phyloP scores from a whole-genome alignment of 164 flowering plant species.

The Cinnamomum micranthum region DNA sequence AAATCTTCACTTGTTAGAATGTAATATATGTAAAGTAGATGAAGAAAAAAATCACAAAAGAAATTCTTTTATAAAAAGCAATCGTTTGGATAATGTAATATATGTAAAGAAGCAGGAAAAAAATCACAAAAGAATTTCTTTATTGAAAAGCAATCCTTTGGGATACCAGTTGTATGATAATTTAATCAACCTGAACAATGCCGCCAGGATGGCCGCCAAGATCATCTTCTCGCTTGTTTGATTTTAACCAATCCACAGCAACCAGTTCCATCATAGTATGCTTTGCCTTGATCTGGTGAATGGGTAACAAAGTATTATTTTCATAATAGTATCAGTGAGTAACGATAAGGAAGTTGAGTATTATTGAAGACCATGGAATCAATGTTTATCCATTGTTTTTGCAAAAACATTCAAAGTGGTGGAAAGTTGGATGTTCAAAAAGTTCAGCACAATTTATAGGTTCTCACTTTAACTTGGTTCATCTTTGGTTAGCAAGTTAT shows the following conservation, averaged over 20 bases:
- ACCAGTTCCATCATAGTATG: constrained; percentile 77
- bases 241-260: constrained; percentile 82
- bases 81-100: neutral
- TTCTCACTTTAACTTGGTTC: too few relatives aligned
- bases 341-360: neutral
- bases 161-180: too few relatives aligned
- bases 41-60: neutral
- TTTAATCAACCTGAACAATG: constrained; percentile 66
- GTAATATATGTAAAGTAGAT: neutral
- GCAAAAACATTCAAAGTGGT: too few relatives aligned
- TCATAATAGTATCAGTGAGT: neutral
- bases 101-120: neutral
- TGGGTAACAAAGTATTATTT: neutral
- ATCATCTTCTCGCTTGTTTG: constrained; percentile 78
- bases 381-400: too few relatives aligned
- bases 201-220: constrained; percentile 69
- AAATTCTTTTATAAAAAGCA: neutral
- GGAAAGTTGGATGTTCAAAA: too few relatives aligned
- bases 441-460: too few relatives aligned
- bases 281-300: constrained; percentile 60
- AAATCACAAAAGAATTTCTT: neutral
- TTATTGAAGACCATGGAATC: neutral
- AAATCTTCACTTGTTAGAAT: constrained; percentile 9
- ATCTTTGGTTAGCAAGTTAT: too few relatives aligned
- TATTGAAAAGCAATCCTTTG: neutral